These are phyloP conservation scores for Xylaria curta DNA, from an alignment of 495 filamentous ascomycete genomes.

Conservation along the genomic window DNA sequence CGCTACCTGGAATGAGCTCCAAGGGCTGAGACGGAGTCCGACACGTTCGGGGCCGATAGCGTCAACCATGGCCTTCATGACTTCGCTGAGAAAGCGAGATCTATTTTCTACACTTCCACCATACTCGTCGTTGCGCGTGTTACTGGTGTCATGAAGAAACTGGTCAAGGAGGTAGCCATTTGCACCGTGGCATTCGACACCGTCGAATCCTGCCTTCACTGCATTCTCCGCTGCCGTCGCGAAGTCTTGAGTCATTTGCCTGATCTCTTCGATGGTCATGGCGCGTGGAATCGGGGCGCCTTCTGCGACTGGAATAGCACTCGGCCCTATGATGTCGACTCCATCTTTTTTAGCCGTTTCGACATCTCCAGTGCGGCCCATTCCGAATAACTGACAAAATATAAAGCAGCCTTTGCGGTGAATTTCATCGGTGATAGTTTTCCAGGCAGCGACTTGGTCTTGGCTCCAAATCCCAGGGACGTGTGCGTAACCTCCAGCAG, in stretches of 20 bases:
- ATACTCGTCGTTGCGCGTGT: constrained; percentile 67
- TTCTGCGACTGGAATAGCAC: constrained; percentile 50
- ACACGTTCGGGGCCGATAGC: constrained; percentile 68
- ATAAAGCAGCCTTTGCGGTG: constrained; percentile 67
- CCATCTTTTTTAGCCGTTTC: constrained; percentile 44
- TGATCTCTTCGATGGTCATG: constrained; percentile 63
- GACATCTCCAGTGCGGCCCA: constrained; percentile 42
- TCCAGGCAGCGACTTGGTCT: constrained; percentile 65
- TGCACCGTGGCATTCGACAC: constrained; percentile 74
- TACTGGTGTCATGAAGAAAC: constrained; percentile 67
- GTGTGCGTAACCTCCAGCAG: constrained; percentile 45
- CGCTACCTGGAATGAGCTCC: constrained; percentile 67
- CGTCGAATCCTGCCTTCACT: constrained; percentile 72
- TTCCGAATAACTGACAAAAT: constrained; percentile 65
- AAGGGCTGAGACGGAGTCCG: constrained; percentile 68
- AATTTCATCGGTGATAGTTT: constrained; percentile 62
- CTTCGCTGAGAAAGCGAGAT: constrained; percentile 64
- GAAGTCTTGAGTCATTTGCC: constrained; percentile 55
- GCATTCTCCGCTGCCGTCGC: constrained; percentile 64
- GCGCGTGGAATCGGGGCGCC: constrained; percentile 51
- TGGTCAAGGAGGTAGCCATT: constrained; percentile 80
- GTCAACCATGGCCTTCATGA: constrained; percentile 59
- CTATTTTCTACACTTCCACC: constrained; percentile 74
- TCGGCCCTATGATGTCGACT: constrained; percentile 50
- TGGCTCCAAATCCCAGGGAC: constrained; percentile 63